Percentiles rank a stretch among this genome's conserved stretches.
These are phyloP conservation scores for Prunus davidiana DNA, from an alignment of 306 rosid genomes.

Conservation along the genomic window DNA sequence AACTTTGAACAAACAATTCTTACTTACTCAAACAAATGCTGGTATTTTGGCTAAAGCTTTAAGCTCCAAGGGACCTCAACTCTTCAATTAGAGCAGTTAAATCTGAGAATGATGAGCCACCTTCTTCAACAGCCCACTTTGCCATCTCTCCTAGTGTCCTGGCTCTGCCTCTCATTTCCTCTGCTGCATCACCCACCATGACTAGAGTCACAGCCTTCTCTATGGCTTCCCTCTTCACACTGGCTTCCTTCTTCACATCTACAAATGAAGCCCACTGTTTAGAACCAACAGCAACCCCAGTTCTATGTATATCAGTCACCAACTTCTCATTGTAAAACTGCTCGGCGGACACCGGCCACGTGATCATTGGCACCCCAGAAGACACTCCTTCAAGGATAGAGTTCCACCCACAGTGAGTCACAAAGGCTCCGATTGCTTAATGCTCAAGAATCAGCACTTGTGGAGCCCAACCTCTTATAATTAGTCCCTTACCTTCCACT, in stretches of 20 bases:
- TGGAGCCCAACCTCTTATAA: conserved; percentile 45
- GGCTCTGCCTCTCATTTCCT: conserved; percentile 34
- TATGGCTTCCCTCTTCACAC: conserved; percentile 20
- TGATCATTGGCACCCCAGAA: conserved; percentile 41
- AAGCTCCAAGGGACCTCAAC: not conserved
- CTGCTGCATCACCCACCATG: conserved; percentile 36
- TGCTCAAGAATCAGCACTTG: conserved; percentile 39
- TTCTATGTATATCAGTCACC: conserved; percentile 21
- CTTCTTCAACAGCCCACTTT: conserved; percentile 20
- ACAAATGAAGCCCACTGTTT: conserved; percentile 12
- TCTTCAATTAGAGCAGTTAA: conserved; percentile 4
- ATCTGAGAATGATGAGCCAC: conserved; percentile 1
- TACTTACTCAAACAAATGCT: not conserved
- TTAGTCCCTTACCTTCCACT: conserved; percentile 30
- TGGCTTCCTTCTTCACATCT: conserved; percentile 24
- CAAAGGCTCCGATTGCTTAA: conserved; percentile 31
- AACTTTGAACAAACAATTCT: too few species aligned
- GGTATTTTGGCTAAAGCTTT: not conserved
- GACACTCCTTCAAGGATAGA: conserved; percentile 33
- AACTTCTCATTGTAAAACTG: conserved; percentile 45
- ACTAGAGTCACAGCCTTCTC: conserved; percentile 29
- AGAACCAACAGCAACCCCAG: conserved; percentile 34
- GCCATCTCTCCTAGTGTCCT: conserved; percentile 15
- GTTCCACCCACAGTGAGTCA: conserved; percentile 56
- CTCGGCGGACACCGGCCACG: conserved; percentile 41